Evolutionary conservation across 176 grass and related monocot species (phyloP), one percentile per base, ranked within the genome.

Genomic region (Oryza punctata): DNA sequence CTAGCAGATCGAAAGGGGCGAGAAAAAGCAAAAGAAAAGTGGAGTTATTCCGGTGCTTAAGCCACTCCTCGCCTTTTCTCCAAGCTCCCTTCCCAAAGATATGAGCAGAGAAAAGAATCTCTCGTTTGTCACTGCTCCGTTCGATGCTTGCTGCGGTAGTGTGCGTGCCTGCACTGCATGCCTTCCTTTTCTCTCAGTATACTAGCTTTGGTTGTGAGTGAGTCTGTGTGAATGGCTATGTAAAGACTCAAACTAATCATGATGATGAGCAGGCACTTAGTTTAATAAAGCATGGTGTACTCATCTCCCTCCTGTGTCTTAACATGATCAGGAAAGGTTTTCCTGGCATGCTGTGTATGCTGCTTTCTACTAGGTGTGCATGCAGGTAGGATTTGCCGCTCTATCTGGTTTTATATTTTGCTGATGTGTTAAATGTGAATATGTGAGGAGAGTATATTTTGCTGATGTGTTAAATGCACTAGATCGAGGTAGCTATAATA

Each of bases 171-270:
- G 13, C 27, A 3, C 12, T 46, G 38, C 38, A 40, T 40, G 38
- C 38, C 16, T 18, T 19, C 13, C 30, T 23, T 43, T 76, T 41
- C 0, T 11, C 50, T 47, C 38, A 46, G 76, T 52, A 52, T 35
- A 35, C 33, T 35, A 6, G 49, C 15, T 57, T 80, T 86, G 41
- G 63, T 7, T 38, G 37, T 38, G 37, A 38, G 37, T 8, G 45
- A 73, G 59, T 80, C 43, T 29, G 69, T 50, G 84, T 45, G 47
- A 82, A 40, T 87, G 73, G 46, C 73, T 50, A 82, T 78, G 54
- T 28, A 78, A 88, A 88, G 80, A 77, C 86, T 88, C 80, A 43
- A 43, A 52, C 44, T 78, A 83, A 88, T 83, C 80, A 88, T 83
- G 66, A 54, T 65, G 73, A 54, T 52, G 74, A 77, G 44, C 7